phyloP scores from a whole-genome alignment of 75 land plant genomes.

The Cupressus sempervirens region DNA sequence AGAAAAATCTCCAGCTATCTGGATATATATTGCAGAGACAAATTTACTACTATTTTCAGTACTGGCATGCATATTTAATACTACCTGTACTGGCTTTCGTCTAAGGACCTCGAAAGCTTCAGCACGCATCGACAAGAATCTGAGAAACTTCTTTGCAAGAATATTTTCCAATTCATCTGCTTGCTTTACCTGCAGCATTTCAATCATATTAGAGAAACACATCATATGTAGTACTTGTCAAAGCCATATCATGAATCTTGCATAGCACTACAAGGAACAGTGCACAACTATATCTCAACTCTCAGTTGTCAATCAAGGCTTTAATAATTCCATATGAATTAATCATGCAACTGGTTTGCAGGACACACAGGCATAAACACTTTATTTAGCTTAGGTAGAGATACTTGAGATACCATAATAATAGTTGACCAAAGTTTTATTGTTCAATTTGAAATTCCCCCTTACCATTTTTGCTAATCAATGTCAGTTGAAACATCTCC shows the following conservation, averaged over 20 bases:
- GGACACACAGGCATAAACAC: background rate
- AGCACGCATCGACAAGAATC: slow-evolving; percentile 97
- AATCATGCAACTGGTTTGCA: background rate
- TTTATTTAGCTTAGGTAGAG: background rate
- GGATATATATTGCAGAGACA: background rate
- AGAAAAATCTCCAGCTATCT: background rate
- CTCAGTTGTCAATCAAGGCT: background rate
- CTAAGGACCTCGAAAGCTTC: slow-evolving; percentile 94
- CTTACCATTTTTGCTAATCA: background rate
- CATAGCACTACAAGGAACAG: background rate
- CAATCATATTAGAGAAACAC: slow-evolving; percentile 4
- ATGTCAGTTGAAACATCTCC: background rate
- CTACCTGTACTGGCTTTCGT: slow-evolving; percentile 96
- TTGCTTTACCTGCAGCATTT: slow-evolving; percentile 74
- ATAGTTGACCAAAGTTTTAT: background rate
- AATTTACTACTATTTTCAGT: background rate
- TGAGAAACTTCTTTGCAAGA: slow-evolving; percentile 88
- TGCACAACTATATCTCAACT: background rate
- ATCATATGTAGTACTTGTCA: background rate
- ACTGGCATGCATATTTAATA: background rate
- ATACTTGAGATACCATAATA: background rate
- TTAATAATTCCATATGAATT: background rate
- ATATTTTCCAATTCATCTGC: slow-evolving; percentile 97
- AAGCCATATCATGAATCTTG: background rate
- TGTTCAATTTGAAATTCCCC: background rate